These are phyloP conservation scores for Nitzschia inconspicua DNA, from an alignment of 108 stramenopile genomes.

Conservation along the genomic window DNA sequence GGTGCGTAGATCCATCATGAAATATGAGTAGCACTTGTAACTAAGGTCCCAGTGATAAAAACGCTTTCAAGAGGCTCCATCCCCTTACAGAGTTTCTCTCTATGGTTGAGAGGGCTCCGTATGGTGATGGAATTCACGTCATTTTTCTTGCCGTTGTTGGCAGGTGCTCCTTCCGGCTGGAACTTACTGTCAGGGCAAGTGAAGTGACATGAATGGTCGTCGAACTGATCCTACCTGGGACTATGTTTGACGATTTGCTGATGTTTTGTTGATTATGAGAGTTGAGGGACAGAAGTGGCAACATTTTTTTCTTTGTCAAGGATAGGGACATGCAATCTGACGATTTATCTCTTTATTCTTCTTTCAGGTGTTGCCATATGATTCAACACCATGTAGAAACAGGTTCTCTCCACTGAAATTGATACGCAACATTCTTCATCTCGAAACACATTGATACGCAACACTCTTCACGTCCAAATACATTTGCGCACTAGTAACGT, in stretches of 20 bases:
- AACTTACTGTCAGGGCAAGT: not conserved
- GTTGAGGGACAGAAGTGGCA: constrained; percentile 21
- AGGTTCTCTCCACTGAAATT: too few relatives aligned
- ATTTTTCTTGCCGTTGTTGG: not conserved
- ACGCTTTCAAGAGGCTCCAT: not conserved
- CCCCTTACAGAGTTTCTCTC: not conserved
- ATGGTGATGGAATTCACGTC: not conserved
- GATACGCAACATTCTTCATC: too few relatives aligned
- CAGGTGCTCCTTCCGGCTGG: not conserved
- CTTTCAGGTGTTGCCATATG: too few relatives aligned
- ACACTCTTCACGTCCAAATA: too few relatives aligned
- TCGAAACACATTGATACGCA: too few relatives aligned
- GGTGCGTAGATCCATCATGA: not conserved
- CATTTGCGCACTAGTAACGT: too few relatives aligned
- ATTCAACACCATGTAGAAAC: too few relatives aligned
- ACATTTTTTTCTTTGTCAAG: too few relatives aligned
- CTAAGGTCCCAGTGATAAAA: not conserved
- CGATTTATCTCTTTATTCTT: too few relatives aligned
- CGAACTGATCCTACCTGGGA: not conserved
- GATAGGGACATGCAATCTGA: too few relatives aligned
- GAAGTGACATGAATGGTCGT: not conserved
- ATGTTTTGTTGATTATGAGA: constrained; percentile 27
- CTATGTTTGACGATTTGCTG: constrained; percentile 13
- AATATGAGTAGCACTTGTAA: not conserved
- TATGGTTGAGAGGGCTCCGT: constrained; percentile 12